Conservation (phyloP, 2,329 filamentous ascomycete species). For the Neurospora sp. region DNA sequence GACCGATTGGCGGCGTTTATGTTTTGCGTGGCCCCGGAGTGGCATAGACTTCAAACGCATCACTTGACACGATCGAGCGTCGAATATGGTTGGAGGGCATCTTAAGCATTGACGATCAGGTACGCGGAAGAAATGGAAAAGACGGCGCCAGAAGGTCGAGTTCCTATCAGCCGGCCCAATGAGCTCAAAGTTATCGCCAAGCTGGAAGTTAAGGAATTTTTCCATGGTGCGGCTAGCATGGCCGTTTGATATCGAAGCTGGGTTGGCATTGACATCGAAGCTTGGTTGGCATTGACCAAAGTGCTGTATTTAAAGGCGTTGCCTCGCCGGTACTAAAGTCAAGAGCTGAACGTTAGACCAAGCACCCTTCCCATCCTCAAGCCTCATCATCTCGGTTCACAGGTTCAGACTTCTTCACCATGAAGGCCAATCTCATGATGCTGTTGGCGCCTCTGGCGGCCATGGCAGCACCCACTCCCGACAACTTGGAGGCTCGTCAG, state of each 20-base stretch:
- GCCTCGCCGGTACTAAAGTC: neutral
- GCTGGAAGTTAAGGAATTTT: neutral
- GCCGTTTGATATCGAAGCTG: neutral
- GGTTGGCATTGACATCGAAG: neutral
- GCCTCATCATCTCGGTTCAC: neutral
- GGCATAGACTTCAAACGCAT: neutral
- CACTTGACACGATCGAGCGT: neutral
- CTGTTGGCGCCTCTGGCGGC: conserved; percentile 29
- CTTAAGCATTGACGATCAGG: neutral
- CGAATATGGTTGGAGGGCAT: neutral
- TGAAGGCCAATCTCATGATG: conserved; percentile 24
- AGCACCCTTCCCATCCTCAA: neutral
- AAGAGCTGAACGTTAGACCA: neutral
- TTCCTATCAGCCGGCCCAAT: neutral
- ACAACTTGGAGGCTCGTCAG: conserved; percentile 27
- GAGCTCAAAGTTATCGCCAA: neutral
- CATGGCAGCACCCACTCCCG: conserved; percentile 22
- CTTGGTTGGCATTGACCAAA: neutral
- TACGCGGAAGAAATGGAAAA: neutral
- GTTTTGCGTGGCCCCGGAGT: neutral
- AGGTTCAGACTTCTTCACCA: conserved; percentile 9
- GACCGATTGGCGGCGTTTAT: neutral
- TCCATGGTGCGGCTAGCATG: neutral
- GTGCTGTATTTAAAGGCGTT: neutral
- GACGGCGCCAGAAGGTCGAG: neutral